Evolutionary conservation across 345 rosid genomes (phyloP), one percentile per base, ranked within the genome.

Genomic region (Rhodomyrtus tomentosa): DNA sequence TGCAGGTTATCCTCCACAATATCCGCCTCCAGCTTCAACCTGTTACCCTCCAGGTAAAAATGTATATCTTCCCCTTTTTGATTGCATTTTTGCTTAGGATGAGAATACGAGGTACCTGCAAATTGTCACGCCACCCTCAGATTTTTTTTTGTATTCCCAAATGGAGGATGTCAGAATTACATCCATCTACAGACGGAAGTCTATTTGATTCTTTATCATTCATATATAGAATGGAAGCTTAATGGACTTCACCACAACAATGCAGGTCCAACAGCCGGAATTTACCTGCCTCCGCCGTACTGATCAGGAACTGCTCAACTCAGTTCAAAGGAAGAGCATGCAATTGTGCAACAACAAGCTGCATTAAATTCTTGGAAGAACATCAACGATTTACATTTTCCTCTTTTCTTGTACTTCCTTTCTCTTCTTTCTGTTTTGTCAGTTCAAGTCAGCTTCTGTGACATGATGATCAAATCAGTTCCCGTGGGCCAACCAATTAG

Each of bases 261-360:
- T 2, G 76, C 76, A 32, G 45, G 45, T 68, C 76, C 76, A 36
- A 4, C 76, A 32, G 12, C 13, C 8, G 76, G 24, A 38, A 50
- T 86, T 80, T 91, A 90, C 88, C 88, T 92, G 42, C 92, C 92
- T 56, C 73, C 90, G 36, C 83, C 91, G 13, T 82, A 87, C 74
- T 87, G 86, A 59, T 88, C 89, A 51, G 85, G 86, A 16, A 49
- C 54, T 50, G 92, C 13, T 32, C 76, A 18, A 68, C 76, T 68
- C 76, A 4, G 76, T 10, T 68, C 76, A 68, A 68, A 21, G 38
- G 16, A 0, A 21, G 24, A 53, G 45, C 76, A 18, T 8, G 25
- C 45, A 8, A 32, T 68, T 6, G 3, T 6, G 6, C 76, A 68
- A 32, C 45, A 9, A 20, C 76, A 36, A 68, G 38, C 25, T 68